Conservation (phyloP, 306 rosid species). For the Acacia acuminata region DNA sequence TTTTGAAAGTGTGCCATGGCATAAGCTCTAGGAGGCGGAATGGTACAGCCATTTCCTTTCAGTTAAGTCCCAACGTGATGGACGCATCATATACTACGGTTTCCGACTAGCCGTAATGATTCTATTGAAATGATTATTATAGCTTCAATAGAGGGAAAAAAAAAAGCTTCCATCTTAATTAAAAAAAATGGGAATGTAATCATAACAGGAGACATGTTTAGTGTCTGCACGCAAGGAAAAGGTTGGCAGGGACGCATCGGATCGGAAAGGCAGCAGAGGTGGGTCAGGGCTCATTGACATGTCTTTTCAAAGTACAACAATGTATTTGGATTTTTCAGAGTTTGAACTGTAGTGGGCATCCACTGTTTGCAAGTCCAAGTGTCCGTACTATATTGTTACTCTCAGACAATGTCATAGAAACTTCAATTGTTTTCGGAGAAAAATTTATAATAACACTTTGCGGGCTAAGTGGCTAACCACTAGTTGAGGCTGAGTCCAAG, state of each 20-base stretch:
- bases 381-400: neutral
- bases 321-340: conserved; percentile 28
- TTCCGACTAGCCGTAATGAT: conserved; percentile 30
- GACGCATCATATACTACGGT: conserved; percentile 49
- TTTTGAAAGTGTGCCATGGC: conserved; percentile 28
- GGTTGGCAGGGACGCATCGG: conserved; percentile 33
- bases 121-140: conserved; percentile 41
- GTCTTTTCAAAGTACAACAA: conserved; percentile 62
- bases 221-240: neutral
- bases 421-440: no score
- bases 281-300: conserved; percentile 39
- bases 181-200: conserved; percentile 18
- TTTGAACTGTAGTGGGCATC: conserved; percentile 34
- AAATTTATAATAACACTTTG: no score
- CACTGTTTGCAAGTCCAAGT: neutral
- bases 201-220: neutral
- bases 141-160: neutral
- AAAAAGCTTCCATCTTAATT: neutral
- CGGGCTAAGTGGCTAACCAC: no score
- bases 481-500: no score
- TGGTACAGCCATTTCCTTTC: conserved; percentile 33
- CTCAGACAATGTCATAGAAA: no score
- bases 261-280: conserved; percentile 21
- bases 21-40: conserved; percentile 40
- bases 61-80: conserved; percentile 37